Percentiles rank a stretch among this genome's conserved stretches.
Evolutionary conservation across 2,329 filamentous ascomycete species (phyloP).

Genomic region (Drechslerella dactyloides): DNA sequence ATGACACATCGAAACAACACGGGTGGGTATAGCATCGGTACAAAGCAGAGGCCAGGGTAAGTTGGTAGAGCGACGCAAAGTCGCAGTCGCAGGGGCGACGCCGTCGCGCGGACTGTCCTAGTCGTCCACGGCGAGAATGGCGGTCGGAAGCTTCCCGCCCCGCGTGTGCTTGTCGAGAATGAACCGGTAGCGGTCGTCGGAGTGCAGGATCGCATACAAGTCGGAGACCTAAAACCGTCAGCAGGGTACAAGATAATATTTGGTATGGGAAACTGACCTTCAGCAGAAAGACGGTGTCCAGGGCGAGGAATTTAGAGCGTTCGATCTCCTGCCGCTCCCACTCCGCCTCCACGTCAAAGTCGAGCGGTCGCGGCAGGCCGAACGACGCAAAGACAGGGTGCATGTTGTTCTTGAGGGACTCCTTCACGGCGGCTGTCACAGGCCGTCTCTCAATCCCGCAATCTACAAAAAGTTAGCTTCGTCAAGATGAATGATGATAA

Average conservation of each 20-base stretch:
- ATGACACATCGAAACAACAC: too few relatives aligned
- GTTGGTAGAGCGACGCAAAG: neutral
- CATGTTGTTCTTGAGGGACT: conserved; percentile 38
- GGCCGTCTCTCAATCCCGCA: conserved; percentile 17
- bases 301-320: conserved; percentile 31
- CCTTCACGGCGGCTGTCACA: conserved; percentile 20
- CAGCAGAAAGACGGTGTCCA: conserved; percentile 37
- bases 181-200: conserved; percentile 25
- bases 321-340: conserved; percentile 30
- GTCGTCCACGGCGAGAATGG: conserved; percentile 28
- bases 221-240: conserved; percentile 23
- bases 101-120: conserved; percentile 3
- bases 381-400: conserved; percentile 36
- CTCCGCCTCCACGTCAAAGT: conserved; percentile 33
- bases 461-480: conserved; percentile 25
- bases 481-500: neutral
- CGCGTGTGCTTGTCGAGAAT: conserved; percentile 33
- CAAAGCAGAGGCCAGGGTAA: too few relatives aligned
- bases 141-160: conserved; percentile 22
- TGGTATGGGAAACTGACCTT: conserved; percentile 11
- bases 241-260: neutral
- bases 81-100: neutral
- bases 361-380: conserved; percentile 16
- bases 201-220: conserved; percentile 32
- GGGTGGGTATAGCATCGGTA: too few relatives aligned